Conservation (phyloP, 345 rosid species). For the Eutrema japonicum region DNA sequence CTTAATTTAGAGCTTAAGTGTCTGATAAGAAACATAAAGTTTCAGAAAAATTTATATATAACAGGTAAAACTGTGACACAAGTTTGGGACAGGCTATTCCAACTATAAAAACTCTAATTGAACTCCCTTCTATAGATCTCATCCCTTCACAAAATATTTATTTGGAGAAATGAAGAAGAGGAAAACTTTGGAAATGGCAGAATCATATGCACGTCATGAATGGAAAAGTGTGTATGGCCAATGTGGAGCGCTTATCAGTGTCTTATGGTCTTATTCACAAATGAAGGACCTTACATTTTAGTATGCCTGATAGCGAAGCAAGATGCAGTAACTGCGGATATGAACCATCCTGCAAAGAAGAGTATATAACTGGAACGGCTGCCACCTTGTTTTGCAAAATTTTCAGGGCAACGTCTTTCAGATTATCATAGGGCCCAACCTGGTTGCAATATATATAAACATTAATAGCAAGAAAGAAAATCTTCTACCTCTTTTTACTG, state of each 20-base stretch:
- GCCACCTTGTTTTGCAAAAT: conserved; percentile 82
- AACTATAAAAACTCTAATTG: conserved; percentile 4
- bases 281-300: conserved; percentile 67
- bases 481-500: conserved; percentile 10
- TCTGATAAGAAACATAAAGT: conserved; percentile 27
- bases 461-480: conserved; percentile 29
- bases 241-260: conserved; percentile 14
- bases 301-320: conserved; percentile 90
- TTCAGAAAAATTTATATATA: background rate
- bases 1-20: conserved; percentile 32
- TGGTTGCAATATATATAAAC: conserved; percentile 44
- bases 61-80: conserved; percentile 12
- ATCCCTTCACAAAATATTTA: conserved; percentile 9
- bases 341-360: conserved; percentile 62
- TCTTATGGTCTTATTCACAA: conserved; percentile 25
- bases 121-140: conserved; percentile 4
- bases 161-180: conserved; percentile 13
- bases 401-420: conserved; percentile 83
- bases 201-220: conserved; percentile 15
- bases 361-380: conserved; percentile 71
- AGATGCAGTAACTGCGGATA: conserved; percentile 85
- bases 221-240: conserved; percentile 3
- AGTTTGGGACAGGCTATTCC: conserved; percentile 21
- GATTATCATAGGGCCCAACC: conserved; percentile 90
- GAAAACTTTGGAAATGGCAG: background rate